phyloP scores from a whole-genome alignment of 305 asterid genomes.

The Rubia tinctorum region DNA sequence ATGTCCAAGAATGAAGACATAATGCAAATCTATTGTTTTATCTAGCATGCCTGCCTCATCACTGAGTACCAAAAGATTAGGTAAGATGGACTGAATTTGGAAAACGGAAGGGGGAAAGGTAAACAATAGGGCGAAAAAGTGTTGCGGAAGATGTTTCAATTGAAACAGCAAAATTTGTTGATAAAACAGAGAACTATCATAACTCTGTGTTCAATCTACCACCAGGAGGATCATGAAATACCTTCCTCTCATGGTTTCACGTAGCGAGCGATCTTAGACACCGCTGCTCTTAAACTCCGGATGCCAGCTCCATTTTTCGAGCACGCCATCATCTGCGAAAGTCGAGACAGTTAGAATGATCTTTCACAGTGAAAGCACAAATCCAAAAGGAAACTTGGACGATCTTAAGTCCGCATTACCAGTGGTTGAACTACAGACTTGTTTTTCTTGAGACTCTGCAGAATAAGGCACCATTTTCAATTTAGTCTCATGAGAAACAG shows the following conservation, averaged over 20 bases:
- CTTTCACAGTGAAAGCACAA: slow-evolving; percentile 8
- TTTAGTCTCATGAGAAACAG: neutral
- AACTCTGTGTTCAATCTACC: neutral
- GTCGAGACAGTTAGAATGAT: slow-evolving; percentile 13
- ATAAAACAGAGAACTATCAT: neutral
- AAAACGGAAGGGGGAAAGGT: too few species aligned
- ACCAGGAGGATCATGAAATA: neutral
- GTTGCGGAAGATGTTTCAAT: too few species aligned
- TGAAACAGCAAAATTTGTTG: too few species aligned
- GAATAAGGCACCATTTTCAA: slow-evolving; percentile 16
- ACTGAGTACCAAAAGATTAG: too few species aligned
- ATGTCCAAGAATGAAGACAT: too few species aligned
- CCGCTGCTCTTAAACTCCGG: slow-evolving; percentile 84
- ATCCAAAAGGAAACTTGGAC: slow-evolving; percentile 7
- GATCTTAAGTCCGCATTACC: slow-evolving; percentile 39
- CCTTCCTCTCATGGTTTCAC: slow-evolving; percentile 31
- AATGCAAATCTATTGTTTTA: too few species aligned
- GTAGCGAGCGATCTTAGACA: slow-evolving; percentile 69
- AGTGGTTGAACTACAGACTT: slow-evolving; percentile 86
- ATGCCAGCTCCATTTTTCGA: slow-evolving; percentile 94
- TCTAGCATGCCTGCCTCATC: too few species aligned
- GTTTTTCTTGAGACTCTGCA: slow-evolving; percentile 75
- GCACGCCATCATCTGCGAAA: slow-evolving; percentile 92
- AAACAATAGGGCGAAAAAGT: too few species aligned
- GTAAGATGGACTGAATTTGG: too few species aligned